Conservation (phyloP, 1,139 yeast genomes). For the Blastobotrys capitulatus region DNA sequence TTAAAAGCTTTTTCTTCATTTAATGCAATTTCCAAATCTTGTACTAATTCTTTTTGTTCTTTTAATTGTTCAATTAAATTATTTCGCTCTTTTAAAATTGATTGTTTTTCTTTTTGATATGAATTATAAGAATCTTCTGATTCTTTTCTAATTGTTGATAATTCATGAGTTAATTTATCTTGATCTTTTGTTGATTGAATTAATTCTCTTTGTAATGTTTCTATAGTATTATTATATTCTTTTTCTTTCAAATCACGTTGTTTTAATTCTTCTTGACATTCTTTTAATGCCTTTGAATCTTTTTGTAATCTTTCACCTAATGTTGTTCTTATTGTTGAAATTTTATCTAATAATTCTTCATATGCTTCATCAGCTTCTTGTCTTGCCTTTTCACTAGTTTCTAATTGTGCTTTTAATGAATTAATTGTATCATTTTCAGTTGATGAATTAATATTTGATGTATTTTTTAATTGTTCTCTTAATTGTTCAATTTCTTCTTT, state of each 20-base stretch:
- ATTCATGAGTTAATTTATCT: constrained; percentile 51
- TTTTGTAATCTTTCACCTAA: constrained; percentile 63
- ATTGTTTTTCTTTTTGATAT: constrained; percentile 42
- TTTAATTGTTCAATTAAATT: constrained; percentile 26
- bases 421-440: constrained; percentile 6
- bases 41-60: constrained; percentile 38
- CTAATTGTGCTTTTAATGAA: constrained; percentile 36
- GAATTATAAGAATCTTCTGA: constrained; percentile 40
- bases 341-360: constrained; percentile 64
- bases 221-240: constrained; percentile 30
- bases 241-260: constrained; percentile 12
- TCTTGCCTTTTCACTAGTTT: constrained; percentile 47
- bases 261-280: constrained; percentile 27
- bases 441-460: not conserved
- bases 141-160: constrained; percentile 44
- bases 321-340: constrained; percentile 76
- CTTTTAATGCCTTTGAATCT: constrained; percentile 37
- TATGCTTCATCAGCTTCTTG: constrained; percentile 67
- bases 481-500: constrained; percentile 11
- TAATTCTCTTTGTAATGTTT: constrained; percentile 48
- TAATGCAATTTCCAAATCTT: constrained; percentile 37
- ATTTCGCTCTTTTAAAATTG: constrained; percentile 25
- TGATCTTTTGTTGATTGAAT: constrained; percentile 59
- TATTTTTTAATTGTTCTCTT: constrained; percentile 7
- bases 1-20: constrained; percentile 31